phyloP scores from a whole-genome alignment of 139 green algal genomes.

The Eudorina sp. region DNA sequence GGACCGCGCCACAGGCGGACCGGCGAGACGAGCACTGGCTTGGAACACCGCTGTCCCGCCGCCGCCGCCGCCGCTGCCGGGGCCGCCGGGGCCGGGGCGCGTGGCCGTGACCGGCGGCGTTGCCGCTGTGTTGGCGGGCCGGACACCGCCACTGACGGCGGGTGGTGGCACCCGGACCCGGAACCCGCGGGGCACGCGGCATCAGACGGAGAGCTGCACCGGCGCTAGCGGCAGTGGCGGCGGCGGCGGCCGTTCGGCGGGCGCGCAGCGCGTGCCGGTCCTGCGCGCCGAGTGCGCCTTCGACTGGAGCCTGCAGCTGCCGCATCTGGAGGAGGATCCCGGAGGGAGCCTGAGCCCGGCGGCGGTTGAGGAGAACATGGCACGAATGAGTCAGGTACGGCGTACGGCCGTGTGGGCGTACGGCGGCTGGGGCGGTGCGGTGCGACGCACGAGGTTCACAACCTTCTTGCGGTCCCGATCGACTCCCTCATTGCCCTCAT shows the following conservation, averaged over 20 bases:
- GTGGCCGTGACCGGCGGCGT: background rate
- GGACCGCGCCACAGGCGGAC: too few species aligned
- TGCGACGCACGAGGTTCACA: too few species aligned
- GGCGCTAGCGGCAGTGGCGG: background rate
- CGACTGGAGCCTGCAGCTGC: slow-evolving; percentile 5
- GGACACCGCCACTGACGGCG: too few species aligned
- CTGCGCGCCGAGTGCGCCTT: background rate
- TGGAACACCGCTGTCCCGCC: too few species aligned
- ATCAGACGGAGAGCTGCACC: background rate
- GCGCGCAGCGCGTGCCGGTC: background rate
- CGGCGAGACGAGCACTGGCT: too few species aligned
- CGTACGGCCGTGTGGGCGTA: background rate
- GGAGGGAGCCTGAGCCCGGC: background rate
- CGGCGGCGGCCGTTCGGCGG: background rate
- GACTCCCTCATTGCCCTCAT: too few species aligned
- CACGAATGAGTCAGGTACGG: background rate
- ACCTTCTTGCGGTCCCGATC: too few species aligned
- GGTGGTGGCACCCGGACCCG: background rate
- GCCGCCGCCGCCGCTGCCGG: background rate
- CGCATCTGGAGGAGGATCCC: background rate
- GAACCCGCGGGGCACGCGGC: background rate
- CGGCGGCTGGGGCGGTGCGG: too few species aligned
- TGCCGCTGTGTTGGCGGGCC: background rate
- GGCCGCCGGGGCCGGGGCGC: background rate
- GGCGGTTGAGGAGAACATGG: background rate